A percentile compares a stretch with the other conserved stretches of the same genome.
Conservation (phyloP, 495 filamentous ascomycete genomes). For the Ascobolus immersus region DNA sequence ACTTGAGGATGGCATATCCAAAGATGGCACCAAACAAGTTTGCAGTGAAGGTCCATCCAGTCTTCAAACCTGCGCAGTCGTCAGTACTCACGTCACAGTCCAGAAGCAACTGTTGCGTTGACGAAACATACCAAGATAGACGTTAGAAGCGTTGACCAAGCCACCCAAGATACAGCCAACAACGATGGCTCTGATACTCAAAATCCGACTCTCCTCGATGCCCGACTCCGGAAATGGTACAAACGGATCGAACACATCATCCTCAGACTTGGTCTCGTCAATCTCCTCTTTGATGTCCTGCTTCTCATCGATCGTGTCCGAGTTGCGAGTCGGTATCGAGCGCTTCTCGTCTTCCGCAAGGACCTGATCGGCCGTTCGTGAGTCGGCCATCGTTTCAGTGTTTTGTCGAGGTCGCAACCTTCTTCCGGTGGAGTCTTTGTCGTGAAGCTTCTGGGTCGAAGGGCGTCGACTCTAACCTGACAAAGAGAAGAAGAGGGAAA, state of each 20-base stretch:
- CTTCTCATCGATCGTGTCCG: slow-evolving; percentile 8
- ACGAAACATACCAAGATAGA: slow-evolving; percentile 30
- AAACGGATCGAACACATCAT: slow-evolving; percentile 17
- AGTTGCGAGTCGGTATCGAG: too few relatives aligned
- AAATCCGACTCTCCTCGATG: slow-evolving; percentile 24
- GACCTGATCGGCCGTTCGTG: too few relatives aligned
- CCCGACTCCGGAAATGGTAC: slow-evolving; percentile 23
- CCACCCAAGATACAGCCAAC: slow-evolving; percentile 32
- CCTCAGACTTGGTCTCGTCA: slow-evolving; percentile 2
- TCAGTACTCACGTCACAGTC: too few relatives aligned
- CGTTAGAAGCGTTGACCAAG: slow-evolving; percentile 37
- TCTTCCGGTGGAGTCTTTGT: too few relatives aligned
- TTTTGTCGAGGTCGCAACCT: too few relatives aligned
- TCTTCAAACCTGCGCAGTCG: slow-evolving; percentile 35
- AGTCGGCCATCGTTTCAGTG: too few relatives aligned
- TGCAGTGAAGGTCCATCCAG: slow-evolving; percentile 37
- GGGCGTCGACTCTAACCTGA: too few relatives aligned
- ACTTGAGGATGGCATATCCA: slow-evolving; percentile 39
- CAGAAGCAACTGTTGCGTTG: too few relatives aligned
- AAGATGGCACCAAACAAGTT: slow-evolving; percentile 37
- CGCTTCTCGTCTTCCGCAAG: too few relatives aligned
- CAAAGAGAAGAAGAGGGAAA: too few relatives aligned
- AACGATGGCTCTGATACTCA: slow-evolving; percentile 32
- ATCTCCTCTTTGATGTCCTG: slow-evolving; percentile 6
- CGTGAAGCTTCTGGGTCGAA: too few relatives aligned